Base-by-base conservation (phyloP, 352 stramenopile genomes). In the Phytophthora melonis region DNA sequence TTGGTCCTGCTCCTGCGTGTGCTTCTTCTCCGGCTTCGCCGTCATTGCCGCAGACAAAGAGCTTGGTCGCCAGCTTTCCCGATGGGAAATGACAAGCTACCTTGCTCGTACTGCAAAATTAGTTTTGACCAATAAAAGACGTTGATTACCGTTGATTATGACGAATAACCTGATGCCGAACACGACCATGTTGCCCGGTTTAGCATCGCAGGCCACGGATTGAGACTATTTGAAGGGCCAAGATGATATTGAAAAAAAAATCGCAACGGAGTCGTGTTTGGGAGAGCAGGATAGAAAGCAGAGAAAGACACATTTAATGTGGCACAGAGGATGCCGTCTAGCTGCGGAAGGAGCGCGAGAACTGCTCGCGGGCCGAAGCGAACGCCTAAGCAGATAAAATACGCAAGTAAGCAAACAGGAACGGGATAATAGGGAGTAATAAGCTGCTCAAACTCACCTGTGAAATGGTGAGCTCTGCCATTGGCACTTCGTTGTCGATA, bases 261-360 rank as follows among this genome's bases (percentile, higher is more conserved):
- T 58, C 32, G 43, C 63, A 63, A 76, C 21, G 6, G 16, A 60
- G 66, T 74, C 60, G 66, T 74, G 59, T 68, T 78, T 10, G 58
- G 45, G 45, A 63, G 53, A 53, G 50, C 8, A 50, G 18, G 9
- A 23, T 45, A 65, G 50, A 54, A 50, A 39, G 30, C 45, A 67
- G 14, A 39, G 21, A 70, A 58, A 71, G 34, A 30, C 70, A 77
- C 70, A 66, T 60, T 70, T 62, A 66, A 69, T 72, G 63, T 70
- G 68, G 68, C 58, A 70, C 13, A 30, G 18, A 70, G 25, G 13
- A 69, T 68, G 71, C 36, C 66, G 45, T 82, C 73, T 88, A 94
- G 72, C 87, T 93, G 72, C 90, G 90, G 89, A 97, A 97, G 56
- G 90, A 97, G 61, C 88, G 88, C 64, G 90, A 94, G 76, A 95